These are phyloP conservation scores for Gracilariopsis chorda DNA, from an alignment of 23 red algal species.

Conservation along the genomic window DNA sequence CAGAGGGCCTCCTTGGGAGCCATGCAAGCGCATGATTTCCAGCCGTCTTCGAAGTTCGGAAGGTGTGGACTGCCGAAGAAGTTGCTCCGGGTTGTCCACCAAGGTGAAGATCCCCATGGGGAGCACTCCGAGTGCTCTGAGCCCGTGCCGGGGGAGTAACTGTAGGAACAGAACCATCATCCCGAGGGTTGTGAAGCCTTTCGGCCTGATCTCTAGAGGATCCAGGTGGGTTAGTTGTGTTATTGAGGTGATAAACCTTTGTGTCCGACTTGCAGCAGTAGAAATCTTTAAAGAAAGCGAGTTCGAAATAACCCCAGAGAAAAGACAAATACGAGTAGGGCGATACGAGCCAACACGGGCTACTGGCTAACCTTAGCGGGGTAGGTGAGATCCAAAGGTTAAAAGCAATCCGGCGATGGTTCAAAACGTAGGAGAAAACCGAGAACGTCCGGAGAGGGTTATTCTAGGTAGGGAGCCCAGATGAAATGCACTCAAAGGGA, in stretches of 20 bases:
- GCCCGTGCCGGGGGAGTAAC: background rate
- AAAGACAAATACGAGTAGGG: background rate
- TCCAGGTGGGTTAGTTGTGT: background rate
- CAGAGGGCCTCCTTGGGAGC: background rate
- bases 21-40: background rate
- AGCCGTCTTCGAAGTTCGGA: background rate
- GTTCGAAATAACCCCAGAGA: background rate
- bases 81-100: background rate
- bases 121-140: background rate
- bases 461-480: conserved; percentile 4
- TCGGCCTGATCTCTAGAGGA: background rate
- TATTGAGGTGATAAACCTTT: background rate
- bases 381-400: too few species aligned
- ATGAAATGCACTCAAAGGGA: background rate
- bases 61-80: background rate
- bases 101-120: background rate
- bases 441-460: background rate
- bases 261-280: background rate
- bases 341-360: background rate
- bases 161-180: background rate
- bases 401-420: background rate
- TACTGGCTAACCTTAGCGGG: background rate
- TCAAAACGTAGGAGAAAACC: background rate
- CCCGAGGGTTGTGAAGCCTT: background rate
- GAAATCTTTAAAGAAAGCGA: background rate